These are phyloP conservation scores for Ascochyta viciae-villosae DNA, from an alignment of 2,329 filamentous ascomycete genomes.

Conservation along the genomic window DNA sequence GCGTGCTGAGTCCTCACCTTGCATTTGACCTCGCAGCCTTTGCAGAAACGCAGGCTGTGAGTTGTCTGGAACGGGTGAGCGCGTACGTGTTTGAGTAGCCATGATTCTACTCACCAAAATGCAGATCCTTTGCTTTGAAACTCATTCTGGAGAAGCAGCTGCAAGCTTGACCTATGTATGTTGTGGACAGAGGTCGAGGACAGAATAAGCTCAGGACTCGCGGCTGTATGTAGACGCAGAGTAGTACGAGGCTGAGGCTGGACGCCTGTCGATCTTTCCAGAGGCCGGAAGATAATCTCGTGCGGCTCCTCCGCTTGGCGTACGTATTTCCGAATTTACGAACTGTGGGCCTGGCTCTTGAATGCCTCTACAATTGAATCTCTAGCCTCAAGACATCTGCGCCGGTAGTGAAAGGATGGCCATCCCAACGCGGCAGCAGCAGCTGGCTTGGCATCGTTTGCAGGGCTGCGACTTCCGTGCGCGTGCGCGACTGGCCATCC, in stretches of 20 bases:
- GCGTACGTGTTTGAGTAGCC: constrained; percentile 42
- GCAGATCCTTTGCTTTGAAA: constrained; percentile 73
- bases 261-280: constrained; percentile 19
- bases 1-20: constrained; percentile 56
- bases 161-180: no score
- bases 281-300: constrained; percentile 4
- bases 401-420: background rate
- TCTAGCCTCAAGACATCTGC: background rate
- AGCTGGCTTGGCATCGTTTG: constrained; percentile 7
- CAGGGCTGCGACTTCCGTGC: constrained; percentile 16
- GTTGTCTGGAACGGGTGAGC: constrained; percentile 52
- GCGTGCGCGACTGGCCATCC: constrained; percentile 17
- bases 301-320: constrained; percentile 23
- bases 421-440: background rate
- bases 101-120: constrained; percentile 59
- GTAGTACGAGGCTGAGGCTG: constrained; percentile 14
- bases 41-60: constrained; percentile 58
- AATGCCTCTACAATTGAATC: background rate
- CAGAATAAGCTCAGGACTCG: background rate
- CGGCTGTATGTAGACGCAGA: constrained; percentile 3
- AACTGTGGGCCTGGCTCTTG: background rate
- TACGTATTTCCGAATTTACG: constrained; percentile 14
- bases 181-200: background rate
- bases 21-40: constrained; percentile 60
- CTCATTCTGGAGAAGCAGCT: constrained; percentile 57